These are phyloP conservation scores for Oehlia diaphana DNA, from an alignment of 192 early-diverging fungal species.

Conservation along the genomic window DNA sequence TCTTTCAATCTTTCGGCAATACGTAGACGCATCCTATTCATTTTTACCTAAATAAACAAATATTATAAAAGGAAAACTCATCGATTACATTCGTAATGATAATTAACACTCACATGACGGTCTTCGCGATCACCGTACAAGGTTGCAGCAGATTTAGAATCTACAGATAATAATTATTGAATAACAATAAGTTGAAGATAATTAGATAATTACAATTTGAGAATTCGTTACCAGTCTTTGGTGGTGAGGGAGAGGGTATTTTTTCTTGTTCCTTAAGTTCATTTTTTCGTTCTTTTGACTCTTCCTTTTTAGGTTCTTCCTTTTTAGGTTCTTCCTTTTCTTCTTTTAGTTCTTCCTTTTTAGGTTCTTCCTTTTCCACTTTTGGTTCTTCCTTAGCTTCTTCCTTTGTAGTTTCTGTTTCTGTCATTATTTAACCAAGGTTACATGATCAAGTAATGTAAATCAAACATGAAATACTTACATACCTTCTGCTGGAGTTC, in stretches of 20 bases:
- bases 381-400: slow-evolving; percentile 26
- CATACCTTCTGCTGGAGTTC: slow-evolving; percentile 62
- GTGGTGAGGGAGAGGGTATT: background rate
- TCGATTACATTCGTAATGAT: background rate
- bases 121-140: background rate
- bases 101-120: background rate
- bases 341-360: slow-evolving; percentile 43
- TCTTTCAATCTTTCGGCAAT: slow-evolving; percentile 96
- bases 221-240: background rate
- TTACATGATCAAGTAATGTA: background rate
- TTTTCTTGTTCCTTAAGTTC: background rate
- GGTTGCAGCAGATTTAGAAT: background rate
- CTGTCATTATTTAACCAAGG: background rate
- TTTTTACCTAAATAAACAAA: slow-evolving; percentile 65
- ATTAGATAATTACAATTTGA: background rate
- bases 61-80: background rate
- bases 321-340: slow-evolving; percentile 40
- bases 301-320: slow-evolving; percentile 30
- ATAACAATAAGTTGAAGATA: background rate
- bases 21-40: slow-evolving; percentile 96
- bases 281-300: background rate
- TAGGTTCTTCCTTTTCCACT: slow-evolving; percentile 33
- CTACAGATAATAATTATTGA: background rate
- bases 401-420: slow-evolving; percentile 40
- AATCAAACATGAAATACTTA: background rate